These are phyloP conservation scores for Ascochyta viciae-villosae DNA, from an alignment of 2,329 filamentous ascomycete species.

Conservation along the genomic window DNA sequence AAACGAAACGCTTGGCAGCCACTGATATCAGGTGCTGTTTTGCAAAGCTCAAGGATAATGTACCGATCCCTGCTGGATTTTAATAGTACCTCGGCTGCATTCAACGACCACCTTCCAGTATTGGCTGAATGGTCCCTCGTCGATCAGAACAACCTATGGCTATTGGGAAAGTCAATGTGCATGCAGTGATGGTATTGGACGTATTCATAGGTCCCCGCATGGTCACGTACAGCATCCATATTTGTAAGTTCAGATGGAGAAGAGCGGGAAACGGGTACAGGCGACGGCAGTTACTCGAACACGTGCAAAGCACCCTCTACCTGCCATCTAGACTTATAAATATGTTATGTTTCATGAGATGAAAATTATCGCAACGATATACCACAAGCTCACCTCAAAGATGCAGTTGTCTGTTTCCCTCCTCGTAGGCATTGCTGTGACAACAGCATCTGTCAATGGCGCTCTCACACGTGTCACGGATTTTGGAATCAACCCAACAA, in stretches of 20 bases:
- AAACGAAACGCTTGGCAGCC: too few relatives aligned
- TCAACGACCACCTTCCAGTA: background rate
- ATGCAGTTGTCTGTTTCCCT: constrained; percentile 16
- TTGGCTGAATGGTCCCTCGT: background rate
- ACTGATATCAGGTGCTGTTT: background rate
- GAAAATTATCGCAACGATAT: background rate
- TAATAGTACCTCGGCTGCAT: constrained; percentile 3
- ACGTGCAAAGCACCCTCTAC: background rate
- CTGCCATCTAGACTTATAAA: background rate
- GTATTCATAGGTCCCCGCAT: background rate
- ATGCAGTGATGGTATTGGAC: background rate
- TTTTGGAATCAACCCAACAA: constrained; percentile 54
- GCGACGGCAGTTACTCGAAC: background rate
- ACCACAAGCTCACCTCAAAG: background rate
- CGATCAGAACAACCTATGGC: background rate
- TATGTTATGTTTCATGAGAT: background rate
- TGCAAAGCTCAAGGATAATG: background rate
- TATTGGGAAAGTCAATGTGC: background rate
- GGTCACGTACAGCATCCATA: background rate
- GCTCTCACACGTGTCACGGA: constrained; percentile 46
- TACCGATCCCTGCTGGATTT: constrained; percentile 4
- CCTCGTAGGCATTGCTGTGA: constrained; percentile 8
- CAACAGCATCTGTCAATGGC: constrained; percentile 19
- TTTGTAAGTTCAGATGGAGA: background rate
- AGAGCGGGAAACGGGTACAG: background rate